Base-by-base conservation (phyloP, 768 basidiomycete genomes). In the Tephrocybe sp. region DNA sequence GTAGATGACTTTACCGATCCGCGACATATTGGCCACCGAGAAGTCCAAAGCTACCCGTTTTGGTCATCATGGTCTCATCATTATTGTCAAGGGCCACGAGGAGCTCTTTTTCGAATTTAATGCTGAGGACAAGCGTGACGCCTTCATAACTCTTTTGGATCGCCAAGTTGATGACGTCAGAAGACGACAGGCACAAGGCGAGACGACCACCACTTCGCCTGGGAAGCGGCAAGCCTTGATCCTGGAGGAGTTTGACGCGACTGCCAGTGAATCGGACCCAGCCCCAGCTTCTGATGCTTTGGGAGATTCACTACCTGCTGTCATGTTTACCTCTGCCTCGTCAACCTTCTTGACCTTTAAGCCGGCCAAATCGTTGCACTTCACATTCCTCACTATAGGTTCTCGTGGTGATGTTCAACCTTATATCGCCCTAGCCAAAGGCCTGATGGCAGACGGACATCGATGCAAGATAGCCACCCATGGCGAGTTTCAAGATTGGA, bases 341-440 rank as follows among this genome's bases (percentile, higher is more conserved):
- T 93, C 92, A 3, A 96, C 96, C 2, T 98, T 98, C 73, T 71
- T 99, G 57, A 96, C 93, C 5, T 99, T 99, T 75, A 95, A 93
- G 68, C 97, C 96, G 2, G 79, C 81, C 60, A 80, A 89, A 58
- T 74, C 90, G 2, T 70, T 99, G 54, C 87, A 84, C 59, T 91
- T 99, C 62, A 98, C 97, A 0, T 93, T 96, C 71, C 70, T 98
- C 55, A 98, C 96, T 1, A 97, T 99, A 58, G 96, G 96, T 5
- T 94, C 93, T 18, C 81, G 96, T 45, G 96, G 96, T 45, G 96
- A 99, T 65, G 97, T 98, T 8, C 96, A 99, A 68, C 96, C 96
- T 10, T 99, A 98, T 65, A 98, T 99, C 60, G 87, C 97, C 1
- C 77, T 99, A 8, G 90, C 91, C 20, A 97, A 95, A 67, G 95